Evolutionary conservation across 805 yeast species (phyloP).

Genomic region (Spathaspora girioi): DNA sequence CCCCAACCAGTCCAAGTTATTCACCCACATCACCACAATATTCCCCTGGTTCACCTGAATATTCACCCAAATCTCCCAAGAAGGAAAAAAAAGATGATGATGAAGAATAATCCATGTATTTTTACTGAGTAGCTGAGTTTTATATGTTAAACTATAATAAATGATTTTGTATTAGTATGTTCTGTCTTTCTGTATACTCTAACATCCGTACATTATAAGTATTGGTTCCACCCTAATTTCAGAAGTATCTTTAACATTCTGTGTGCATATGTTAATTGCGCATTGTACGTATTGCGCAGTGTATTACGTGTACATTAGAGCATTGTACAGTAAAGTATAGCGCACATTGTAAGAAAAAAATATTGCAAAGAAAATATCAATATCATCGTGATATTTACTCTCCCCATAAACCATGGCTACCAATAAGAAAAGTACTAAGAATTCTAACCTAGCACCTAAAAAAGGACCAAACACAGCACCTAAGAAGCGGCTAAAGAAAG

Average conservation of each 20-base stretch:
- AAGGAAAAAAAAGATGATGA: conserved; percentile 15
- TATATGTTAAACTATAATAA: not conserved
- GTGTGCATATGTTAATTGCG: no score
- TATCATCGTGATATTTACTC: not conserved
- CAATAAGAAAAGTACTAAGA: no score
- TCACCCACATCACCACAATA: conserved; percentile 73
- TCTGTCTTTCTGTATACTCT: no score
- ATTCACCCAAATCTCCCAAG: conserved; percentile 42
- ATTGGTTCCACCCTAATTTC: no score
- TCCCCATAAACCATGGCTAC: not conserved
- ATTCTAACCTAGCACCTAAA: not conserved
- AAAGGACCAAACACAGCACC: conserved; percentile 4
- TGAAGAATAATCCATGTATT: not conserved
- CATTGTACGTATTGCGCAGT: no score
- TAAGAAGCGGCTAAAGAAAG: conserved; percentile 7
- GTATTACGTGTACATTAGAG: no score
- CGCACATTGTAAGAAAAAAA: no score
- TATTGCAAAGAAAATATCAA: not conserved
- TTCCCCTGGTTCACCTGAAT: conserved; percentile 61
- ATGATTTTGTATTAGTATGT: not conserved
- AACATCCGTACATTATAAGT: no score
- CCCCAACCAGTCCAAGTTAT: conserved; percentile 77
- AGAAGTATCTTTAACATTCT: no score
- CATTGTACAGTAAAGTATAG: no score
- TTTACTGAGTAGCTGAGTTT: not conserved